Evolutionary conservation across 148 eudicot genomes (phyloP), one percentile per base, ranked within the genome.

Genomic region (Amaranthus palmeri): DNA sequence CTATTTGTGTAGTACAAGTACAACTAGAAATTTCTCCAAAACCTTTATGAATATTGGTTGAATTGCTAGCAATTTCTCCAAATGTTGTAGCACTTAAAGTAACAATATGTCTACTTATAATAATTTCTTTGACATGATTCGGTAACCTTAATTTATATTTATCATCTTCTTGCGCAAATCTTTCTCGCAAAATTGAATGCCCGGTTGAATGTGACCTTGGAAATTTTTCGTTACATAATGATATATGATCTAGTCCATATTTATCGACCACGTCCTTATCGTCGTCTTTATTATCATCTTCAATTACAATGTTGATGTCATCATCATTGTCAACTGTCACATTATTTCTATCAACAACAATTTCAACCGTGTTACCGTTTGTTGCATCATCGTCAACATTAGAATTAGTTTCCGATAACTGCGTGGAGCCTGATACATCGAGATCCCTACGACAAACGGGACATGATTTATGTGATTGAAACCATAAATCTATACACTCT

Each of bases 401-500:
- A 48, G 18, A 8, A 0, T 66, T 42, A 3, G 68, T 44, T 36
- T 72, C 72, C 0, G 72, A 72, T 0, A 74, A 75, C 4, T 55
- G 45, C 50, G 11, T 52, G 42, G 8, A 63, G 4, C 59, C 76
- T 41, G 5, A 41, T 43, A n/a, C 59, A 56, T 80, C 87, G 7
- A 90, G 90, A 67, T 65, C 65, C 10, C 84, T 70, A 4, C 97
- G 84, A 68, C 97, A 92, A 36, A 88, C 89, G 0, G 97, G 97
- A 56, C 97, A 92, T 0, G 97, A 86, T 14, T 80, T 84, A 72
- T 90, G 92, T 2, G 86, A 83, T 48, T 73, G 88, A 6, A 92
- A 84, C 97, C 97, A 90, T 3, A 86, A 69, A 73, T 92, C 97
- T 9, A 92, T 83, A 76, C 97, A 92, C 25, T 86, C 88, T 77